phyloP scores from a whole-genome alignment of 1,284 basidiomycete species.

The Trichosporon sp. region DNA sequence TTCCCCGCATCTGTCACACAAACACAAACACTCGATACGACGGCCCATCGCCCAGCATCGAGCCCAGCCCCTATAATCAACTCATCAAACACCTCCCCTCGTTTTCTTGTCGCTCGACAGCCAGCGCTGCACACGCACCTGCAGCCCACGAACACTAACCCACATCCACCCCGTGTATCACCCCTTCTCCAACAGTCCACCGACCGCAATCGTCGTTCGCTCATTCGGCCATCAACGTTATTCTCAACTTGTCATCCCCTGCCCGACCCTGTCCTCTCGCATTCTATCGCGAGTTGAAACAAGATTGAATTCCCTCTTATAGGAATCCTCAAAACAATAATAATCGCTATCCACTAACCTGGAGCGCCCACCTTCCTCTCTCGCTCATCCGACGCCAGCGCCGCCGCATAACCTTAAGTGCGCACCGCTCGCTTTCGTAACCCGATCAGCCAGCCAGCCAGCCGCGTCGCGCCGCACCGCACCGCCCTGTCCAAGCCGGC shows the following conservation, averaged over 20 bases:
- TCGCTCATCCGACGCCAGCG: conserved; percentile 1
- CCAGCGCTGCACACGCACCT: background rate
- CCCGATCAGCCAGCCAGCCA: background rate
- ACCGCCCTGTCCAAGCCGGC: background rate
- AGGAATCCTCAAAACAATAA: conserved; percentile 1
- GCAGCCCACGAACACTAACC: background rate
- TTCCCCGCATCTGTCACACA: background rate
- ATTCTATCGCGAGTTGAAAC: conserved; percentile 5
- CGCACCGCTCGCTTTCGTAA: background rate
- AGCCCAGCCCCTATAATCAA: background rate
- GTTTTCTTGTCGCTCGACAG: background rate
- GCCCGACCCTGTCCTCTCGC: background rate
- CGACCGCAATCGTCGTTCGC: background rate
- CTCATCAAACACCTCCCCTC: background rate
- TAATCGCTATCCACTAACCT: conserved; percentile 2
- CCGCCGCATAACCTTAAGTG: conserved; percentile 4
- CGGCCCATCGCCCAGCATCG: background rate
- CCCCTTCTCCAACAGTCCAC: background rate
- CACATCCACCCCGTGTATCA: background rate
- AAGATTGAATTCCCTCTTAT: conserved; percentile 6
- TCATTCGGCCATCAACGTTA: background rate
- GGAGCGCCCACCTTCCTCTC: conserved; percentile 5
- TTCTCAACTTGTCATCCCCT: background rate
- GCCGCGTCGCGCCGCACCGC: background rate
- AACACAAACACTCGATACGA: background rate